A percentile compares a stretch with the other conserved stretches of the same genome.
Evolutionary conservation across 140 eudicot species (phyloP).

Genomic region (Erigeron philadelphicus): DNA sequence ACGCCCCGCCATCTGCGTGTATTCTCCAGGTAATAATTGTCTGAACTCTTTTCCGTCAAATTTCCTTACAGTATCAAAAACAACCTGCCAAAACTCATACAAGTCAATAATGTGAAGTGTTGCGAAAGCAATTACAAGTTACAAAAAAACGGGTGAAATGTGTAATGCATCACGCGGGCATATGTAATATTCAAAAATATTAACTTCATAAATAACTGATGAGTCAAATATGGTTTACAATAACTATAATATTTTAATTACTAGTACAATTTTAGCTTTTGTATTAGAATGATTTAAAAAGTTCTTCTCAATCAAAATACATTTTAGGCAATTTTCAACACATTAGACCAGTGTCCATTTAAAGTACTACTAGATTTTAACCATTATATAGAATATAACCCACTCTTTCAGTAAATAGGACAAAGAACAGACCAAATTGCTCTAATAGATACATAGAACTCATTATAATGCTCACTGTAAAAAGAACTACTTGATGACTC

Average conservation of each 20-base stretch:
- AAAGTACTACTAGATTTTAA: neutral
- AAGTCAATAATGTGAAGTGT: neutral
- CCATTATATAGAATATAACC: neutral
- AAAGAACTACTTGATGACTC: constrained; percentile 31
- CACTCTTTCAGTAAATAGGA: neutral
- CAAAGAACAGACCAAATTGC: neutral
- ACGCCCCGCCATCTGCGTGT: constrained; percentile 99
- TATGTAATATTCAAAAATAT: neutral
- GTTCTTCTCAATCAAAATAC: neutral
- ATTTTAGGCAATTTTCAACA: constrained; percentile 7
- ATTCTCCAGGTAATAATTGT: constrained; percentile 91
- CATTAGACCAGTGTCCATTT: neutral
- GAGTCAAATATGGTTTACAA: neutral
- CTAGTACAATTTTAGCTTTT: neutral
- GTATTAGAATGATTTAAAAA: neutral
- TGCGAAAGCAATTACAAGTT: neutral
- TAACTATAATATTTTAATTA: neutral
- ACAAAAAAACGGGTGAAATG: neutral
- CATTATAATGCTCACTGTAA: neutral
- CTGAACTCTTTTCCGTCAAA: constrained; percentile 95
- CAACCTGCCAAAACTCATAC: constrained; percentile 57
- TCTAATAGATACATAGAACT: neutral
- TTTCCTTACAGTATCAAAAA: constrained; percentile 83
- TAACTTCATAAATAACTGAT: neutral
- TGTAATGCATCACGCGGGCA: neutral